Evolutionary conservation across 345 rosid genomes (phyloP), one percentile per base, ranked within the genome.

Genomic region (Populus pruinosa): DNA sequence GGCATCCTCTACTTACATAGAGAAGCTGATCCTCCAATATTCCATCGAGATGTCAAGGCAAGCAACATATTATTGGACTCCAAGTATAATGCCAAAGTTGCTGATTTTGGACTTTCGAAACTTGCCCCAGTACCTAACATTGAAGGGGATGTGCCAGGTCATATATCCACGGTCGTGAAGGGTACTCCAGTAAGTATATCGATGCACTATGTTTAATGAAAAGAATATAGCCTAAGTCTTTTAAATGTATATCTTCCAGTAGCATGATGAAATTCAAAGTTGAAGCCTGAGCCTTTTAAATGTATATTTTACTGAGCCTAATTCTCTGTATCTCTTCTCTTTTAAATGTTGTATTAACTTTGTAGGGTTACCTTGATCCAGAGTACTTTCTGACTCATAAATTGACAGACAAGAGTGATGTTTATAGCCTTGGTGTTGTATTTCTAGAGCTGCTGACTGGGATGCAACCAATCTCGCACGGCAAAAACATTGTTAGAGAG

Each of bases 301-400:
- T 27, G 29, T 27, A 27, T 27, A 27, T 27, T 1, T 27, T 27
- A 27, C 29, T 27, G 29, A 27, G 29, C 29, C 36, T 38, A 8
- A 17, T 65, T 29, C 38, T 41, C 31, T 21, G 17, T 17, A 65
- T 23, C 23, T 25, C 63, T 59, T 59, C 14, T 23, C 63, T 59
- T 59, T 10, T n/a, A 59, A 35, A 67, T 18, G 68, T 72, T 68
- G 16, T 78, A 36, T 59, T 21, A 21, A 71, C 56, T 73, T 78
- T 88, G 86, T 88, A 93, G 98, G 99, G 99, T 68, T 96, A 96
- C 83, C 96, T 93, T 77, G 99, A 96, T 71, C 99, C 99, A 0
- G 94, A 96, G 79, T 96, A 96, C 85, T 93, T 96, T 84, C 82
- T 96, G 61, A 96, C 99, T 23, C 99, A 90, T 80, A 93, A 92